Evolutionary conservation across 164 flowering plant genomes (phyloP).

Genomic region (Macadamia integrifolia): DNA sequence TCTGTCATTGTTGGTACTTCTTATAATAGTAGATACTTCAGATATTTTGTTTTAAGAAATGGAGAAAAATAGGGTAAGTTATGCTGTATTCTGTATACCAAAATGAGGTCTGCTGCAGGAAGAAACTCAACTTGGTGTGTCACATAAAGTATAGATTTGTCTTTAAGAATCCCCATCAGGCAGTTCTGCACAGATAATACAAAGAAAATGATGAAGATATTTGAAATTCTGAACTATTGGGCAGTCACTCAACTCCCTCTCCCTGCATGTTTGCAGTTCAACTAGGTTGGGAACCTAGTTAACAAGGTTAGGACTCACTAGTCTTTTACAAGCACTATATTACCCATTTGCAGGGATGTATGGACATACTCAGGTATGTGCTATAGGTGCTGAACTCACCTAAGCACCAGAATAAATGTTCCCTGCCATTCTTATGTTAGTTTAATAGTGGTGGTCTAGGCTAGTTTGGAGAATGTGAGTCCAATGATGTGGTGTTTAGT

Average conservation of each 20-base stretch:
- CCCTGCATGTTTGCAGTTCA: not conserved
- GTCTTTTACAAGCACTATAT: not conserved
- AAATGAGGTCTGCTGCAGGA: slow-evolving; percentile 58
- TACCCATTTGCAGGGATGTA: not conserved
- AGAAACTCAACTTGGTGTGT: slow-evolving; percentile 74
- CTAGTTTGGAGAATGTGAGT: not conserved
- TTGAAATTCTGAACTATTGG: not conserved
- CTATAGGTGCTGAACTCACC: not conserved
- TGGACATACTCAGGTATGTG: not conserved
- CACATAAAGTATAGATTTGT: slow-evolving; percentile 77
- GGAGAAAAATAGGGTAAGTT: not conserved
- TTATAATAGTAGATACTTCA: not conserved
- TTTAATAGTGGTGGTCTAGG: not conserved
- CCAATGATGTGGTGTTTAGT: too few species aligned
- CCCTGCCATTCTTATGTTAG: not conserved
- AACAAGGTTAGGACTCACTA: not conserved
- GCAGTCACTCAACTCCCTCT: not conserved
- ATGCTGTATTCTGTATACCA: slow-evolving; percentile 44
- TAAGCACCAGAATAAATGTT: not conserved
- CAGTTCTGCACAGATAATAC: slow-evolving; percentile 58
- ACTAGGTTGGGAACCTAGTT: not conserved
- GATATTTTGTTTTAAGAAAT: not conserved
- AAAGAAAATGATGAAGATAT: not conserved
- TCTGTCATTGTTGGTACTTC: not conserved
- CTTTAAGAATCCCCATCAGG: slow-evolving; percentile 77